phyloP scores from a whole-genome alignment of 164 flowering plant species.

The Dillenia turbinata region DNA sequence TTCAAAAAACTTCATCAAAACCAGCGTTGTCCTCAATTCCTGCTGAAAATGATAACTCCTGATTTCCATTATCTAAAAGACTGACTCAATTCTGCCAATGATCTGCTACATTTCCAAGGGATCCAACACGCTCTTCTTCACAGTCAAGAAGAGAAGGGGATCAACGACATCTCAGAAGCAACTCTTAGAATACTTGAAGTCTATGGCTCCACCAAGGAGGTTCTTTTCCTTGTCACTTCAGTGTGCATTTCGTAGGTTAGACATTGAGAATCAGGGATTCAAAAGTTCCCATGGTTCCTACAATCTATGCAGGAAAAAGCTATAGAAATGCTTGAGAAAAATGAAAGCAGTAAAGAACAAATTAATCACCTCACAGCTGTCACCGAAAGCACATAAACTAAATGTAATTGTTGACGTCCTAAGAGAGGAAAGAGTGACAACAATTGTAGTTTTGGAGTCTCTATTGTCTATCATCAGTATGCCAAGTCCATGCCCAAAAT shows the following conservation, averaged over 20 bases:
- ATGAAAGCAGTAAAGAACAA: constrained; percentile 21
- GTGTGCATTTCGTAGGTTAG: constrained; percentile 21
- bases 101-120: constrained; percentile 33
- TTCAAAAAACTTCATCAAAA: constrained; percentile 20
- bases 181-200: constrained; percentile 39
- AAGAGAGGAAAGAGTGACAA: constrained; percentile 39
- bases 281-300: constrained; percentile 17
- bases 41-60: constrained; percentile 19
- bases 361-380: constrained; percentile 8
- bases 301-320: constrained; percentile 26
- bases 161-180: constrained; percentile 36
- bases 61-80: no score
- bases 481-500: constrained; percentile 24
- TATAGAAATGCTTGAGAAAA: constrained; percentile 37
- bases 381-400: constrained; percentile 24
- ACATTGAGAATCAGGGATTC: constrained; percentile 4
- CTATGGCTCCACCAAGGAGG: constrained; percentile 38
- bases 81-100: constrained; percentile 29
- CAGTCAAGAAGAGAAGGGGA: constrained; percentile 27
- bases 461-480: constrained; percentile 35
- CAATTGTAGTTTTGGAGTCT: constrained; percentile 40
- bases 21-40: constrained; percentile 1
- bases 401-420: constrained; percentile 36
- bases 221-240: constrained; percentile 33
- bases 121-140: constrained; percentile 24